Conservation (phyloP, 176 grass and related monocot genomes). For the Thinopyrum elongatum region DNA sequence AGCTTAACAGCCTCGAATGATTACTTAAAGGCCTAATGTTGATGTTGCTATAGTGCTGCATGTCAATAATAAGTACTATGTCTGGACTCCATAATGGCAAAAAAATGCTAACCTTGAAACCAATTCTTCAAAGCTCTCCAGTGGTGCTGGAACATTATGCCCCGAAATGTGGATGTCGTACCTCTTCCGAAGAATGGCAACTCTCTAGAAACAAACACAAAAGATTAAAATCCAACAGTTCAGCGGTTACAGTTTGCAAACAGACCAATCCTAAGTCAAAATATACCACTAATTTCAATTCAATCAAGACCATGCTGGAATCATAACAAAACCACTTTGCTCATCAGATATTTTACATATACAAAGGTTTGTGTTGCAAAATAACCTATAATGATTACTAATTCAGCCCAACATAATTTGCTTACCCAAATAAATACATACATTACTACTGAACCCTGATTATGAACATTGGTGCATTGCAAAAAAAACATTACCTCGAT, state of each 20-base stretch:
- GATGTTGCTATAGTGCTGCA: neutral
- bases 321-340: neutral
- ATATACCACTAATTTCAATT: neutral
- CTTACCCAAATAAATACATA: neutral
- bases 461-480: neutral
- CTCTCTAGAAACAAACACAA: constrained; percentile 43
- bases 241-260: neutral
- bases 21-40: neutral
- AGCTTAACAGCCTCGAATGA: neutral
- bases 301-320: neutral
- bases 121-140: constrained; percentile 77
- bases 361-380: neutral
- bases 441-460: neutral
- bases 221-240: neutral
- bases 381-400: neutral
- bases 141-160: constrained; percentile 69
- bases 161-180: constrained; percentile 84
- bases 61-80: neutral
- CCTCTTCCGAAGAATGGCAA: constrained; percentile 69
- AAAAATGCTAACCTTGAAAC: constrained; percentile 62
- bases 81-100: neutral
- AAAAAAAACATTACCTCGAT: constrained; percentile 61
- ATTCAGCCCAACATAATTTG: neutral
- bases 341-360: neutral
- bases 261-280: neutral